Percentiles rank a stretch among this genome's conserved stretches.
These are phyloP conservation scores for Scedosporium boydii DNA, from an alignment of 2,329 filamentous ascomycete species.

Conservation along the genomic window DNA sequence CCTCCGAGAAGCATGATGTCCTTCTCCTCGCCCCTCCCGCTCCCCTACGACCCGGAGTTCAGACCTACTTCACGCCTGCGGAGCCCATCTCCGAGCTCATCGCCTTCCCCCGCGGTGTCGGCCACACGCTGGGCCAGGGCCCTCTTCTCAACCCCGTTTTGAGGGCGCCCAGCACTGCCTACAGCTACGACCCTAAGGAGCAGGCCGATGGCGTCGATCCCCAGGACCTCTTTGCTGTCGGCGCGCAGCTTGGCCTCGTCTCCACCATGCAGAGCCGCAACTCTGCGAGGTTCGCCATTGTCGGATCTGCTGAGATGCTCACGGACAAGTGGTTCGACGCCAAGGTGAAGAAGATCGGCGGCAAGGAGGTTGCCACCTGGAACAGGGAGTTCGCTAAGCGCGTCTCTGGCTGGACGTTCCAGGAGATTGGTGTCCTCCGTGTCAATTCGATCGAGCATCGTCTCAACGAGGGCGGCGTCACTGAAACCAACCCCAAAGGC, in stretches of 20 bases:
- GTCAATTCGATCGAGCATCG: constrained; percentile 78
- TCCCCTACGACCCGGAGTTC: constrained; percentile 56
- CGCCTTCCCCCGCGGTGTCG: constrained; percentile 73
- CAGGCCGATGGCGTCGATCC: constrained; percentile 52
- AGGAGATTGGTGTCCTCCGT: constrained; percentile 82
- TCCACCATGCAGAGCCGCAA: constrained; percentile 85
- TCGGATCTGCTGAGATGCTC: constrained; percentile 80
- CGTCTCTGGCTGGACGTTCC: constrained; percentile 90
- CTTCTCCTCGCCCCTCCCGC: constrained; percentile 65
- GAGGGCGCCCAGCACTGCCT: constrained; percentile 73
- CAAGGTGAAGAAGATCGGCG: constrained; percentile 48
- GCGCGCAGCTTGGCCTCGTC: constrained; percentile 75
- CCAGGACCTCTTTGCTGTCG: constrained; percentile 78
- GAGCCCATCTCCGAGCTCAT: constrained; percentile 44
- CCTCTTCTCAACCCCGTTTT: constrained; percentile 74
- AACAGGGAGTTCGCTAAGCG: constrained; percentile 82
- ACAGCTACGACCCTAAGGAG: constrained; percentile 91
- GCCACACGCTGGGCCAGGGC: constrained; percentile 71
- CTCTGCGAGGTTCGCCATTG: constrained; percentile 76
- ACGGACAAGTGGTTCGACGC: constrained; percentile 84
- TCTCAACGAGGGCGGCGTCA: constrained; percentile 41
- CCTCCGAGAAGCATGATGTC: constrained; percentile 79
- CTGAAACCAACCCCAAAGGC: constrained; percentile 69
- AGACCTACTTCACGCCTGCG: constrained; percentile 66
- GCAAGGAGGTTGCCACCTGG: constrained; percentile 49